Base-by-base conservation (phyloP, 202 grass and related monocot genomes). In the Carex arenaria region DNA sequence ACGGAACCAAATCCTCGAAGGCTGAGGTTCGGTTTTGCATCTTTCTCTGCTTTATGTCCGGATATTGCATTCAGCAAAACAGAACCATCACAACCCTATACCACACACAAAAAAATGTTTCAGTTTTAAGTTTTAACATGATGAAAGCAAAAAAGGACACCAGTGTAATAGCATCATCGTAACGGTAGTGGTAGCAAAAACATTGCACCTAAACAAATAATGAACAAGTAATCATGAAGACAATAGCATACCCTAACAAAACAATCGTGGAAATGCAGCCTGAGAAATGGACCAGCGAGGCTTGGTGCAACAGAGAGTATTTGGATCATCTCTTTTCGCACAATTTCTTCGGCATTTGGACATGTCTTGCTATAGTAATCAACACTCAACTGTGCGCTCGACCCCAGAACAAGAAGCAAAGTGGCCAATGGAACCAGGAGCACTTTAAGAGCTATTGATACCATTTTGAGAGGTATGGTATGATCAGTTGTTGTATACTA, bases 341-440 rank as follows among this genome's bases (percentile, higher is more conserved):
- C 92, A 43, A 92, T 94, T 73, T 61, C 45, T 76, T 90, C 86
- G 8, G 80, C 90, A 62, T 54, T 45, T 32, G 92, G 92, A 83
- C 92, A 94, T 6, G 90, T 85, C 14, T 83, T 60, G 79, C 85
- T 78, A 85, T 94, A 94, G 90, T 85, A 94, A 18, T 47, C 82
- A 15, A 90, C 12, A 23, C 83, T 61, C 32, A 93, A 83, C 77
- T 81, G 78, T 22, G 83, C 69, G 1, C 38, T 10, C 0, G 23
- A 31, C 2, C 63, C 53, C 40, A 83, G 32, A 45, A 80, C 45
- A 34, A 80, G 56, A 42, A 61, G 10, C 8, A 86, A 9, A 9
- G 82, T 14, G 5, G 65, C 83, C 32, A 83, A 5, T 34, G 89
- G 72, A 1, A 86, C 31, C 30, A 80, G 59, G 38, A 80, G 8